Base-by-base conservation (phyloP, 768 basidiomycete species). In the Suillus occidentalis region DNA sequence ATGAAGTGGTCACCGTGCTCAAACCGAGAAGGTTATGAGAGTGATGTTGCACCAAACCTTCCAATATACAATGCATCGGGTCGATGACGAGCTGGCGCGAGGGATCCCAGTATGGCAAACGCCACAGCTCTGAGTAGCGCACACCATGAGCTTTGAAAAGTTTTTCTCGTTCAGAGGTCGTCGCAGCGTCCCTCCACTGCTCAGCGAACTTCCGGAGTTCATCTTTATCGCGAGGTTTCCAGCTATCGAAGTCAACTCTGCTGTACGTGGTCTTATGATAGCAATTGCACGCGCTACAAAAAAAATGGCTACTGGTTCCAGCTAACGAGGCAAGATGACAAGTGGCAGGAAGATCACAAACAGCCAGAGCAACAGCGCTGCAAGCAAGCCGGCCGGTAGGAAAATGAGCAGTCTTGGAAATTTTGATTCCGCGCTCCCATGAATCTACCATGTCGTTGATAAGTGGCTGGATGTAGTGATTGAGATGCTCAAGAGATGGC, bases 211-310 rank as follows among this genome's bases (percentile, higher is more conserved):
- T 14, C 20, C 52, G 58, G 36, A 62, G 59, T 31, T 70, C 66
- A 18, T 64, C 43, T 53, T 62, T 60, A 28, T 66, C 64, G 6
- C 60, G 60, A 28, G 31, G 34, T 58, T 56, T 47, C 72, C 72
- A 74, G 22, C 31, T 22, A 2, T 59, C 39, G 39, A 65, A 61
- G 50, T 72, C 60, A 4, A 50, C 49, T 50, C 49, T 50, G 9
- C 49, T 2, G 4, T 50, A 50, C 0, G 20, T 57, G 49, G 63
- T 31, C 18, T 59, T 57, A 31, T 71, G 64, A 50, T 62, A 65
- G 55, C 69, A 68, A 25, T 63, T 40, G 42, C 79, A 80, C 14
- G 69, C 63, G 3, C 73, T 71, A 61, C 79, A 80, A 65, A 76
- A 74, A 25, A 67, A 61, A 5, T 65, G 64, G 0, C 75, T 66